Base-by-base conservation (phyloP, 2,329 filamentous ascomycete species). In the Epichloe bromicola region DNA sequence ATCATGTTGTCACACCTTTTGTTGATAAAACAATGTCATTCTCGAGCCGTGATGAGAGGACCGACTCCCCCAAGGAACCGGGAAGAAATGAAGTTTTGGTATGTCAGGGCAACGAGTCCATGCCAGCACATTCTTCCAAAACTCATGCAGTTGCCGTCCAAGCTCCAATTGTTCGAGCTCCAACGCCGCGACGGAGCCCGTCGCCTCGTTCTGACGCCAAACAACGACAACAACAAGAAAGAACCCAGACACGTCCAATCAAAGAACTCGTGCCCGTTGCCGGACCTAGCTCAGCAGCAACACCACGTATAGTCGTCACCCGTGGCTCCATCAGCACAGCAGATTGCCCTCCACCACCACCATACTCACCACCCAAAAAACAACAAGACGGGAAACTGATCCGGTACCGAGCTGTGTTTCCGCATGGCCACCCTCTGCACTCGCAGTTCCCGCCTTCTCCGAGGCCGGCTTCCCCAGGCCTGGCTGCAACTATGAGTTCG, bases 1-100 rank as follows among this genome's bases (percentile, higher is more conserved):
- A 87, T 59, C 75, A 86, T 56, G 79, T 89, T 51, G 82, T 78
- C 7, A 86, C 85, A 1, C 85, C 85, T 0, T 88, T 88, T 59
- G 59, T 67, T 15, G 71, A 75, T 59, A 74, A 57, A 59, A 65
- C 57, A 47, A 58, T 68, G 14, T 73, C 71, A 38, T 72, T 75
- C 20, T 67, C 70, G 45, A 68, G 66, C 45, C 66, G 67, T 45
- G 66, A 60, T 58, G 51, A 63, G 47, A 64, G 61, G 50, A 49
- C 55, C 26, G 62, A 65, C 19, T 66, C 65, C 10, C 62, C 66
- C 11, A 60, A 54, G 43, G 58, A 59, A 17, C 51, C 55, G n/a
- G 54, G 15, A 10, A 63, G 60, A 3, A 64, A 67, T 33, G 62
- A 65, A 33, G 71, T 67, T 67, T 73, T 71, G 70, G 65, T 58